Evolutionary conservation across 805 yeast genomes (phyloP).

Genomic region (Pichia phayaonensis): DNA sequence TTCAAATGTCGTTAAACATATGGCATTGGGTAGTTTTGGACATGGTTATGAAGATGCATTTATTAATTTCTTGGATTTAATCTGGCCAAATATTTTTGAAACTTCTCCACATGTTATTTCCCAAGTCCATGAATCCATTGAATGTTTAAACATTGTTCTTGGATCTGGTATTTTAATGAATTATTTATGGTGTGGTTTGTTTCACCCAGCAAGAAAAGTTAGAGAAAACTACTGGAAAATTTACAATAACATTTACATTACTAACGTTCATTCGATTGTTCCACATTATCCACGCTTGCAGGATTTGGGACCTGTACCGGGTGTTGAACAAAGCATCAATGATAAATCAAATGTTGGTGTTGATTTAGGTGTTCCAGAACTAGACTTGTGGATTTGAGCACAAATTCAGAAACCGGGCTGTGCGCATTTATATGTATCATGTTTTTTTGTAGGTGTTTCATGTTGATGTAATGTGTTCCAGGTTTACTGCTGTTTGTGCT

Average conservation of each 20-base stretch:
- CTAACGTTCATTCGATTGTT: slow-evolving; percentile 64
- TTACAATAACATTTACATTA: slow-evolving; percentile 70
- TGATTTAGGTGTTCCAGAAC: slow-evolving; percentile 24
- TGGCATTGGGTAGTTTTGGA: slow-evolving; percentile 75
- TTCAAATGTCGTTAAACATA: slow-evolving; percentile 73
- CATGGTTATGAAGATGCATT: slow-evolving; percentile 74
- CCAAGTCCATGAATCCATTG: slow-evolving; percentile 74
- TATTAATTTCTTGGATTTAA: slow-evolving; percentile 69
- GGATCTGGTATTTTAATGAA: slow-evolving; percentile 73
- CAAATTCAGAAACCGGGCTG: not conserved
- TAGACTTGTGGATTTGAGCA: slow-evolving; percentile 25
- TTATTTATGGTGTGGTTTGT: slow-evolving; percentile 81
- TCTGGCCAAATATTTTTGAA: slow-evolving; percentile 86
- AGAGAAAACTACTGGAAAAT: slow-evolving; percentile 80
- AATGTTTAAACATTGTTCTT: slow-evolving; percentile 58
- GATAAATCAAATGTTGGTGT: slow-evolving; percentile 11
- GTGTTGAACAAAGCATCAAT: not conserved
- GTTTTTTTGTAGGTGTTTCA: slow-evolving; percentile 3
- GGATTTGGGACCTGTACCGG: slow-evolving; percentile 14
- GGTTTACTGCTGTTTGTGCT: not conserved
- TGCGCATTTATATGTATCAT: not conserved
- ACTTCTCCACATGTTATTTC: slow-evolving; percentile 92
- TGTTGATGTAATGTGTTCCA: not conserved
- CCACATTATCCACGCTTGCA: slow-evolving; percentile 72
- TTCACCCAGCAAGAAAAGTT: slow-evolving; percentile 89